Evolutionary conservation across 495 filamentous ascomycete species (phyloP).

Genomic region (Lentithecium fluviatile): DNA sequence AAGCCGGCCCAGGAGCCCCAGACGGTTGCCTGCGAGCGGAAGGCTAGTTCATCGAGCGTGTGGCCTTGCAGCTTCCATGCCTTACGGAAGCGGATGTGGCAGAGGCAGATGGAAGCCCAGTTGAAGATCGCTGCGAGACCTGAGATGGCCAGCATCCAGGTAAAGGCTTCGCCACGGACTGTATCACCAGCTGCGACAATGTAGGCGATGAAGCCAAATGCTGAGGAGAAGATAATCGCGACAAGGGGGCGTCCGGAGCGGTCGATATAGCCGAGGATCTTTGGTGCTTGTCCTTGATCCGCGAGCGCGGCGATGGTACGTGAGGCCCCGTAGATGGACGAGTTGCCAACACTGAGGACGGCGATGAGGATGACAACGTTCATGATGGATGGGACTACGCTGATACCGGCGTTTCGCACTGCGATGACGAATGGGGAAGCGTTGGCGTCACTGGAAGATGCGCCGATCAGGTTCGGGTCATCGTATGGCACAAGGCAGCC

Average conservation of each 20-base stretch:
- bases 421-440: conserved; percentile 45
- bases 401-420: conserved; percentile 42
- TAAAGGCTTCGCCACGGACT: conserved; percentile 64
- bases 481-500: conserved; percentile 43
- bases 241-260: conserved; percentile 53
- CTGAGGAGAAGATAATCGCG: conserved; percentile 68
- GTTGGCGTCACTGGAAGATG: conserved; percentile 34
- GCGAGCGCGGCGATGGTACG: conserved; percentile 44
- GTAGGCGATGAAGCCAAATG: conserved; percentile 74
- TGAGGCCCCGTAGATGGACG: conserved; percentile 44
- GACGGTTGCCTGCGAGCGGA: conserved; percentile 77
- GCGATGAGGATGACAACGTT: conserved; percentile 46
- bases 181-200: conserved; percentile 62
- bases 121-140: conserved; percentile 90
- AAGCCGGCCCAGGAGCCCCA: conserved; percentile 82
- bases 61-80: conserved; percentile 74
- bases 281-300: conserved; percentile 43
- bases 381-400: conserved; percentile 41
- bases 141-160: conserved; percentile 88
- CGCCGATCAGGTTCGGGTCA: conserved; percentile 38
- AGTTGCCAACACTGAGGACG: conserved; percentile 44
- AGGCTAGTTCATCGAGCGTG: conserved; percentile 72
- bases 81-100: conserved; percentile 86
- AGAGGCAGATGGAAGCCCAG: conserved; percentile 85
- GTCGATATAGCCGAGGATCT: conserved; percentile 45